Evolutionary conservation across 345 rosid species (phyloP).

Genomic region (Melaleuca alternifolia): DNA sequence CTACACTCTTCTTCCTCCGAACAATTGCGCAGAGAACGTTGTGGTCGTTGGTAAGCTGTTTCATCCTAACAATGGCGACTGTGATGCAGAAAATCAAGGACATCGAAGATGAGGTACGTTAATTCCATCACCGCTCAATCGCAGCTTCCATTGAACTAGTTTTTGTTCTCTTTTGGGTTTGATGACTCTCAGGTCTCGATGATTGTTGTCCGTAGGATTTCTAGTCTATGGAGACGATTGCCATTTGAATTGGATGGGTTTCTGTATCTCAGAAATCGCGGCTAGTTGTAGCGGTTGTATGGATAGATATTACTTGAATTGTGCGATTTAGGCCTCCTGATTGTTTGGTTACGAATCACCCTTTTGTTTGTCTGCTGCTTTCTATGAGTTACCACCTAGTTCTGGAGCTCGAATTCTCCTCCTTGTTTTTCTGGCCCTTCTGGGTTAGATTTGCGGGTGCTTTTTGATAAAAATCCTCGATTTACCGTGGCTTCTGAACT

Average conservation of each 20-base stretch:
- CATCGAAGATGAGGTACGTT: slow-evolving; percentile 42
- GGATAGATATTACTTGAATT: background rate
- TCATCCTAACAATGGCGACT: slow-evolving; percentile 23
- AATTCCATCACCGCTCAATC: background rate
- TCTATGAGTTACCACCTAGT: background rate
- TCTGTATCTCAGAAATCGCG: background rate
- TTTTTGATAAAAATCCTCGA: background rate
- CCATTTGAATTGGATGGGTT: background rate
- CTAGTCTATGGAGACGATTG: background rate
- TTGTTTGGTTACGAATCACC: background rate
- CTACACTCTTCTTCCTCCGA: background rate
- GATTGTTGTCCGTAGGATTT: background rate
- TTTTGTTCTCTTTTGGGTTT: background rate
- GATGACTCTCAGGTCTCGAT: background rate
- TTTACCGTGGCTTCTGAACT: background rate
- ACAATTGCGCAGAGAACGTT: background rate
- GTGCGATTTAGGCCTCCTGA: background rate
- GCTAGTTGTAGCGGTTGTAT: background rate
- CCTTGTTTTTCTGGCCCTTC: background rate
- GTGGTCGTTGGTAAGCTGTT: background rate
- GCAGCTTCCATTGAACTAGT: background rate
- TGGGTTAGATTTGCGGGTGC: background rate
- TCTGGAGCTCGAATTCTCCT: background rate
- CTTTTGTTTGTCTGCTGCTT: background rate
- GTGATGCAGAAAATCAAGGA: slow-evolving; percentile 54